Conservation (phyloP, 768 basidiomycete genomes). For the Mrakia hoshinonis region DNA sequence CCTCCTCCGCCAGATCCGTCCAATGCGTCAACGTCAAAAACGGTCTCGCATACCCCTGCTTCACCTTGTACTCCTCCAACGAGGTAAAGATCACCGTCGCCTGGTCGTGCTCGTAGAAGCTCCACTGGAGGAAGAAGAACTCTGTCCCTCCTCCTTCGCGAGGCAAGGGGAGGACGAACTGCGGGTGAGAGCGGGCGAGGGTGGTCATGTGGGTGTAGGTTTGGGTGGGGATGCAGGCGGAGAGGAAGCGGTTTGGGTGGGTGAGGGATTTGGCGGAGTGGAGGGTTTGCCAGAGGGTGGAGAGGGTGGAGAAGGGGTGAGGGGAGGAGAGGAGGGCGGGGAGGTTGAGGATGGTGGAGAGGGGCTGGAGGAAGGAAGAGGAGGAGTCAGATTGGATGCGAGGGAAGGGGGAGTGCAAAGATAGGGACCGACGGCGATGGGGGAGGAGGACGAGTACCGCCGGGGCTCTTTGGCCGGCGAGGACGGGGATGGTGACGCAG, state of each 20-base stretch:
- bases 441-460: slow-evolving; percentile 8
- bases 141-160: slow-evolving; percentile 39
- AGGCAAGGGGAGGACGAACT: slow-evolving; percentile 75
- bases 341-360: slow-evolving; percentile 71
- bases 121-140: slow-evolving; percentile 80
- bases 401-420: neutral
- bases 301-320: slow-evolving; percentile 67
- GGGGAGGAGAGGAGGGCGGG: slow-evolving; percentile 53
- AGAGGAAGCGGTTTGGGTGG: slow-evolving; percentile 74
- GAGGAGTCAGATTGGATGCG: neutral
- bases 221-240: slow-evolving; percentile 65
- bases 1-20: slow-evolving; percentile 60
- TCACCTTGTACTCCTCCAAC: slow-evolving; percentile 82
- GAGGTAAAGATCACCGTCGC: slow-evolving; percentile 87
- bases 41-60: slow-evolving; percentile 76
- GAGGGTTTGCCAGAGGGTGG: slow-evolving; percentile 79
- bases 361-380: slow-evolving; percentile 51
- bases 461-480: neutral
- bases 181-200: slow-evolving; percentile 56
- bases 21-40: slow-evolving; percentile 85
- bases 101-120: slow-evolving; percentile 32
- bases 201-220: slow-evolving; percentile 63
- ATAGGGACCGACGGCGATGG: slow-evolving; percentile 39
- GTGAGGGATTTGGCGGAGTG: slow-evolving; percentile 71
- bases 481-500: neutral